Conservation (phyloP, 2,329 filamentous ascomycete genomes). For the Arthrinium puccinioides region DNA sequence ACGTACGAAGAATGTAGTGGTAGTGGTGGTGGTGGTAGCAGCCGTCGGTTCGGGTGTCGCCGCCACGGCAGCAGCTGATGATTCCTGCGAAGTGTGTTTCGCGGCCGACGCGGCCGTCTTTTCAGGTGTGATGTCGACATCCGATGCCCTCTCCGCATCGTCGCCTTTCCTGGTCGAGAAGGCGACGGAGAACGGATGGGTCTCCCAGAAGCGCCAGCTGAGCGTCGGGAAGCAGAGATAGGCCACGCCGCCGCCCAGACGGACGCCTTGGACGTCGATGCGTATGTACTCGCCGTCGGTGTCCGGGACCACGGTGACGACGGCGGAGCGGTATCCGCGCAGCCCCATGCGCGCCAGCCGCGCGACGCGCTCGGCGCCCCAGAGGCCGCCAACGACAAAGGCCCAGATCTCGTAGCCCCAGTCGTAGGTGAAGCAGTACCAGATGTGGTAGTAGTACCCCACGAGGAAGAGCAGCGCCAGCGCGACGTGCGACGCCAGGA, state of each 20-base stretch:
- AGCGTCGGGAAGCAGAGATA: not conserved
- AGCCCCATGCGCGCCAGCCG: not conserved
- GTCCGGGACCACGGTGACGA: not conserved
- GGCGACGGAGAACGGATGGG: constrained; percentile 17
- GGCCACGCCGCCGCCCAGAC: not conserved
- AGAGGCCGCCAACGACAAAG: not conserved
- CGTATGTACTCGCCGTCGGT: not conserved
- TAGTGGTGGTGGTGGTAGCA: not conserved
- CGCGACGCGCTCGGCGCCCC: not conserved
- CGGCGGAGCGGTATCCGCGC: not conserved
- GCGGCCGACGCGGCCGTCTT: not conserved
- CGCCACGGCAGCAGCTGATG: not conserved
- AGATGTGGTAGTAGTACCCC: not conserved
- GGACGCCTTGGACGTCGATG: not conserved
- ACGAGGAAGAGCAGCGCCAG: not conserved
- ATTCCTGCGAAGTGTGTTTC: not conserved
- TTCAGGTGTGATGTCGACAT: not conserved
- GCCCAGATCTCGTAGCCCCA: not conserved
- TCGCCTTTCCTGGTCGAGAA: no score
- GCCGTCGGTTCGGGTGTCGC: not conserved
- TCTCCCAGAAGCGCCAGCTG: not conserved
- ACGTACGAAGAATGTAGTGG: not conserved
- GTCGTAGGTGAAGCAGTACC: not conserved
- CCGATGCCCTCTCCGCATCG: no score
- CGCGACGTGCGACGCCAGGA: not conserved